Base-by-base conservation (phyloP, 2,329 filamentous ascomycete species). In the Rutstroemia sydowiana region DNA sequence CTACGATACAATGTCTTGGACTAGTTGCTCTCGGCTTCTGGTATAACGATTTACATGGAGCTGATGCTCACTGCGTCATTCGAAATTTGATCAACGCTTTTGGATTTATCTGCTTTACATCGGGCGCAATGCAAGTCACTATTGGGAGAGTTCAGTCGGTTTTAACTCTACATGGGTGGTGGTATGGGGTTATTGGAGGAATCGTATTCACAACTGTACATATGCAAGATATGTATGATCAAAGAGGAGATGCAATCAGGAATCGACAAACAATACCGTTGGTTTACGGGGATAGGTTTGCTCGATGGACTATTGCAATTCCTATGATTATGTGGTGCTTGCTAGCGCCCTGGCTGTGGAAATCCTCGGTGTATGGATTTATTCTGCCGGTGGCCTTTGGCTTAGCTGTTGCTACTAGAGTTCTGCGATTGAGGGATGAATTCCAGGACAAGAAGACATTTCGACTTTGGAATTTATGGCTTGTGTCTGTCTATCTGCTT, bases 171-270 rank as follows among this genome's bases (percentile, higher is more conserved):
- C 16, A 10, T 8, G 39, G 39, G 2, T 23, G 21, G 5, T 55
- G 53, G 53, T 43, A 44, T 28, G 1, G 39, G 4, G 16, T 52
- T 16, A 52, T 53, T 28, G 34, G n/a, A 20, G n/a, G 9, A 5
- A 36, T 55, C 11, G 45, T 55, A 5, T 50, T 47, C 16, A 46
- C 49, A 1, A 65, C 64, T 9, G 56, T 65, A 34, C 64, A 67
- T 23, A 56, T 61, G 5, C 60, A 62, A 51, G 65, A 68, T 47
- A 55, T 68, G 36, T 56, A 59, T 34, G 65, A 67, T 50, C 56
- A 57, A 42, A 44, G 42, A 5, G 65, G 65, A 2, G 65, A 68
- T 52, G 21, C 14, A 13, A 18, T 53, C 1, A 16, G 60, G 5
- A 59, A 58, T 2, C 39, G 65, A 8, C 50, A 52, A 11, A 59